phyloP scores from a whole-genome alignment of 805 yeast species.

The Maudiozyma pseudohumilis region DNA sequence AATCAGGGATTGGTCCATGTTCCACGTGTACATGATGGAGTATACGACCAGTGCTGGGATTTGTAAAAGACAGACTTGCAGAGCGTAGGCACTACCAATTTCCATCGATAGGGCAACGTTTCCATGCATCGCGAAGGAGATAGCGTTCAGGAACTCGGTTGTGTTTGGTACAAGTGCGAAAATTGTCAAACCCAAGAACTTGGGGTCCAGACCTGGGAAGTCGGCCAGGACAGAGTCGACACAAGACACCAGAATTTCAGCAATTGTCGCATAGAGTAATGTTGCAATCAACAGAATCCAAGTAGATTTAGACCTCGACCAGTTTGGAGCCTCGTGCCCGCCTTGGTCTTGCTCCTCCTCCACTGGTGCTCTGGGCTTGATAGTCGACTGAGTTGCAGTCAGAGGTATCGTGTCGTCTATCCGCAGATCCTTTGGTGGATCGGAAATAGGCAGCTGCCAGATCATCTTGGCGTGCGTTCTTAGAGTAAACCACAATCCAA shows the following conservation, averaged over 20 bases:
- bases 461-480: conserved; percentile 94
- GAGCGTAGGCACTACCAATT: conserved; percentile 93
- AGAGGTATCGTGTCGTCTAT: conserved; percentile 4
- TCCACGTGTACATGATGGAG: conserved; percentile 44
- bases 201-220: conserved; percentile 72
- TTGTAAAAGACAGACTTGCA: conserved; percentile 89
- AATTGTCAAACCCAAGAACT: conserved; percentile 84
- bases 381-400: conserved; percentile 5
- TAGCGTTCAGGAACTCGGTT: conserved; percentile 93
- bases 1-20: conserved; percentile 22
- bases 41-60: conserved; percentile 82
- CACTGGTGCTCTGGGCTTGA: conserved; percentile 1
- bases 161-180: conserved; percentile 96
- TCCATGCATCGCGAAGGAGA: conserved; percentile 91
- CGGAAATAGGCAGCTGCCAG: conserved; percentile 48
- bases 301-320: conserved; percentile 82
- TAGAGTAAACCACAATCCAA: conserved; percentile 87
- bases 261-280: conserved; percentile 79
- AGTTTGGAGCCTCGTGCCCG: conserved; percentile 95
- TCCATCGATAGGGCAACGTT: conserved; percentile 96
- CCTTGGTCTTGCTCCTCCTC: conserved; percentile 20
- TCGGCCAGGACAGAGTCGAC: conserved; percentile 76
- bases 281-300: conserved; percentile 79
- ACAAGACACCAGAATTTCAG: conserved; percentile 86
- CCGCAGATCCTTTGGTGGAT: conserved; percentile 15